phyloP scores from a whole-genome alignment of 371 early-diverging fungal genomes.

The Lichtheimia ramosa region DNA sequence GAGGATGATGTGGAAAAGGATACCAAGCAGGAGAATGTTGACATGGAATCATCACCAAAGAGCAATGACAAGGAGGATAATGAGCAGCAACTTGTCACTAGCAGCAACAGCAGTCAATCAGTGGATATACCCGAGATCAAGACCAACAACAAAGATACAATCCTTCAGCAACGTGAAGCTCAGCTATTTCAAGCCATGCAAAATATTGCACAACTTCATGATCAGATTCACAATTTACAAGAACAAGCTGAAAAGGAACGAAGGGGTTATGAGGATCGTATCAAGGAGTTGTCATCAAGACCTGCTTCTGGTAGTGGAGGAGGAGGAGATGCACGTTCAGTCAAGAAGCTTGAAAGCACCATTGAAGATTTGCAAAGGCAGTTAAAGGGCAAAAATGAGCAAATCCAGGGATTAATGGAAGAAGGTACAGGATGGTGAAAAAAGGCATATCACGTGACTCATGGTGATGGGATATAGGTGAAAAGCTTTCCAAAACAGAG shows the following conservation, averaged over 20 bases:
- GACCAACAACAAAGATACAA: conserved; percentile 10
- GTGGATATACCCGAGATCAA: no score
- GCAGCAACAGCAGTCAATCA: no score
- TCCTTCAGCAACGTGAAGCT: conserved; percentile 63
- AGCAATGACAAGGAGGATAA: no score
- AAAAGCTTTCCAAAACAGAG: conserved; percentile 79
- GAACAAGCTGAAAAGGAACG: conserved; percentile 22
- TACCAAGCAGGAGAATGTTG: no score
- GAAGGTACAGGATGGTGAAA: conserved; percentile 51
- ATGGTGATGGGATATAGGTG: conserved; percentile 45
- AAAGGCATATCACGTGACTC: no score
- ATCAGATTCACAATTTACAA: conserved; percentile 57
- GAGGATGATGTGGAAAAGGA: no score
- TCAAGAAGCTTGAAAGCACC: conserved; percentile 36
- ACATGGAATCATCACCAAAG: no score
- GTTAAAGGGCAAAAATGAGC: conserved; percentile 61
- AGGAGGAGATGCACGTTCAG: conserved; percentile 11
- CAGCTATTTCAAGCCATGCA: conserved; percentile 65
- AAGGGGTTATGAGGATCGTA: neutral
- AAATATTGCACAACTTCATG: conserved; percentile 60
- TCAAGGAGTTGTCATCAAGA: neutral
- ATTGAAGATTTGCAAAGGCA: conserved; percentile 56
- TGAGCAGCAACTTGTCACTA: no score
- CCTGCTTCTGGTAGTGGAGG: neutral
- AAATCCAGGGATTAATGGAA: conserved; percentile 57